A percentile compares a stretch with the other conserved stretches of the same genome.
Evolutionary conservation across 345 rosid species (phyloP).

Genomic region (Carallia pectinifolia): DNA sequence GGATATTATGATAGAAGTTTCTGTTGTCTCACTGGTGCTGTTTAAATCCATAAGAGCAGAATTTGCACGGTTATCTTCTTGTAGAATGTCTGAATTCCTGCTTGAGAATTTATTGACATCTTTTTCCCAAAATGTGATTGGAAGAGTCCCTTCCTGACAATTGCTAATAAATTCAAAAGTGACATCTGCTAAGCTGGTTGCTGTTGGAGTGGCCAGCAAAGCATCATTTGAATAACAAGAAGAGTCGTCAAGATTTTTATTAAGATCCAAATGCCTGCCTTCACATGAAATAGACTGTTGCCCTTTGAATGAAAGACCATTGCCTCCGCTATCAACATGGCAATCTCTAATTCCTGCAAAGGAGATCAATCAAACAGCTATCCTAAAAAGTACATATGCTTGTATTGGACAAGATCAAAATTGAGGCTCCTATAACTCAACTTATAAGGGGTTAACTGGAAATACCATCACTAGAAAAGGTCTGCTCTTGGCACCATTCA

Average conservation of each 20-base stretch:
- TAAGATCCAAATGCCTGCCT: conserved; percentile 37
- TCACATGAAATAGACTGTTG: conserved; percentile 13
- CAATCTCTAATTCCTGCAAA: no score
- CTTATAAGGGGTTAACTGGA: not conserved
- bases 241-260: conserved; percentile 33
- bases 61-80: conserved; percentile 12
- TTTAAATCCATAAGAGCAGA: conserved; percentile 15
- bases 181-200: conserved; percentile 18
- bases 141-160: conserved; percentile 12
- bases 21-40: not conserved
- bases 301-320: conserved; percentile 14
- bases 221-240: conserved; percentile 29
- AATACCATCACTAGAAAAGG: conserved; percentile 29
- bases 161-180: conserved; percentile 9
- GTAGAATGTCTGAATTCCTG: conserved; percentile 12
- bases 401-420: conserved; percentile 10
- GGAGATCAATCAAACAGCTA: conserved; percentile 2
- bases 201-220: conserved; percentile 16
- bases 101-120: conserved; percentile 8
- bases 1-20: conserved; percentile 7
- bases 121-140: conserved; percentile 7
- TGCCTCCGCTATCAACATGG: no score
- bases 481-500: conserved; percentile 18
- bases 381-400: not conserved
- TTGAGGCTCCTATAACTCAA: not conserved